Evolutionary conservation across 805 yeast genomes (phyloP).

Genomic region (Zygosaccharomyces bailii): DNA sequence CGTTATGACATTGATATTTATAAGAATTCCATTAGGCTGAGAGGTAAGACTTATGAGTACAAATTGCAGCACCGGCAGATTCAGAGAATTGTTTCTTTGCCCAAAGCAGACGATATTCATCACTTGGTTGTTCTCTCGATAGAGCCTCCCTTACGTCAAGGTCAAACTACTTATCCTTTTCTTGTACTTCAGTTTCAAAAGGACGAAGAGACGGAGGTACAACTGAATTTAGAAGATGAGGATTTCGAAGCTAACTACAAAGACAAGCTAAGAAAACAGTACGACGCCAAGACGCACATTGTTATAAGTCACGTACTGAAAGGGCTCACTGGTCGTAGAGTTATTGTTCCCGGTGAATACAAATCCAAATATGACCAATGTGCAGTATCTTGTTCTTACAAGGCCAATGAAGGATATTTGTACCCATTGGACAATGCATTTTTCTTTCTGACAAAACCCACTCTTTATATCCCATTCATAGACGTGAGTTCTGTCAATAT

Average conservation of each 20-base stretch:
- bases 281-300: slow-evolving; percentile 80
- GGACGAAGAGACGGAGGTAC: slow-evolving; percentile 90
- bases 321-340: slow-evolving; percentile 84
- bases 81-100: slow-evolving; percentile 85
- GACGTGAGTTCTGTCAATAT: slow-evolving; percentile 76
- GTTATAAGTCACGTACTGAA: slow-evolving; percentile 85
- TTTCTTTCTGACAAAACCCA: slow-evolving; percentile 89
- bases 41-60: slow-evolving; percentile 98
- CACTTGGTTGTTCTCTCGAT: slow-evolving; percentile 85
- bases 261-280: slow-evolving; percentile 65
- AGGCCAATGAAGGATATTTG: slow-evolving; percentile 91
- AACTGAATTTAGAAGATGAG: slow-evolving; percentile 76
- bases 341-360: slow-evolving; percentile 81
- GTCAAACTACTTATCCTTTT: slow-evolving; percentile 94
- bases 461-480: slow-evolving; percentile 81
- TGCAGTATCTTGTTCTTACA: slow-evolving; percentile 86
- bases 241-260: slow-evolving; percentile 75
- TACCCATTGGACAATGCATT: slow-evolving; percentile 91
- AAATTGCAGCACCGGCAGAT: slow-evolving; percentile 87
- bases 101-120: slow-evolving; percentile 91
- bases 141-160: slow-evolving; percentile 97
- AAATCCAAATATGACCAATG: slow-evolving; percentile 73
- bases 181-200: slow-evolving; percentile 82
- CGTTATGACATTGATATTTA: slow-evolving; percentile 97
- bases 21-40: slow-evolving; percentile 75